These are phyloP conservation scores for Tuber borchii DNA, from an alignment of 495 filamentous ascomycete species.

Conservation along the genomic window DNA sequence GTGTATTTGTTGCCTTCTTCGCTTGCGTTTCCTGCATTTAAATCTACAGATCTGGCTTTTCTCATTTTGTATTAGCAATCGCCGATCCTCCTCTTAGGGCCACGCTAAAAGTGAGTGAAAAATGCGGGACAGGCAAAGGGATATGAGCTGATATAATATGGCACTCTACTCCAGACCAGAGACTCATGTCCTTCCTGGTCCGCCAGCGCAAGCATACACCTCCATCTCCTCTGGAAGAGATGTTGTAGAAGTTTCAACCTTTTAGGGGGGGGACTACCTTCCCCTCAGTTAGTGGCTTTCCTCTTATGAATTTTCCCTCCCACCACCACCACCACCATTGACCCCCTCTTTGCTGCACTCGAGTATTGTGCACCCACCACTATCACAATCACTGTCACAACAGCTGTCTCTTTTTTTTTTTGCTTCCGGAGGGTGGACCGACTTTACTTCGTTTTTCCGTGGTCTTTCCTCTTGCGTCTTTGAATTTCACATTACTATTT, in stretches of 20 bases:
- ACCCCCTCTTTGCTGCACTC: neutral
- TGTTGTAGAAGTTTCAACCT: neutral
- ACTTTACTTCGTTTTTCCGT: conserved; percentile 25
- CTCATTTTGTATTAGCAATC: too few species aligned
- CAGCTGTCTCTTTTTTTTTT: conserved; percentile 18
- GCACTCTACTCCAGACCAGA: neutral
- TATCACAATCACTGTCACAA: neutral
- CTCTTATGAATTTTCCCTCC: neutral
- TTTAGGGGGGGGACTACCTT: neutral
- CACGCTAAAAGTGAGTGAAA: too few species aligned
- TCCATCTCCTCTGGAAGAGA: neutral
- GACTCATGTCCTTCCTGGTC: neutral
- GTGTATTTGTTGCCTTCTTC: too few species aligned
- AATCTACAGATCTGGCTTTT: too few species aligned
- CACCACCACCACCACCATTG: neutral
- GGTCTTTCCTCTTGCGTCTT: conserved; percentile 25
- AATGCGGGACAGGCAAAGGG: too few species aligned
- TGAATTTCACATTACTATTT: conserved; percentile 16
- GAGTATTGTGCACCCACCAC: neutral
- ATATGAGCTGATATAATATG: neutral
- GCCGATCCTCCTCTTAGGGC: too few species aligned
- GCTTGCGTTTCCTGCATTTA: too few species aligned
- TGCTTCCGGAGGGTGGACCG: conserved; percentile 10
- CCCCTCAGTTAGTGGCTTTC: neutral
- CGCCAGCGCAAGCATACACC: conserved; percentile 1